Percentiles rank a stretch among this genome's conserved stretches.
Evolutionary conservation across 2,329 filamentous ascomycete species (phyloP).

Genomic region (Parastagonospora avenae): DNA sequence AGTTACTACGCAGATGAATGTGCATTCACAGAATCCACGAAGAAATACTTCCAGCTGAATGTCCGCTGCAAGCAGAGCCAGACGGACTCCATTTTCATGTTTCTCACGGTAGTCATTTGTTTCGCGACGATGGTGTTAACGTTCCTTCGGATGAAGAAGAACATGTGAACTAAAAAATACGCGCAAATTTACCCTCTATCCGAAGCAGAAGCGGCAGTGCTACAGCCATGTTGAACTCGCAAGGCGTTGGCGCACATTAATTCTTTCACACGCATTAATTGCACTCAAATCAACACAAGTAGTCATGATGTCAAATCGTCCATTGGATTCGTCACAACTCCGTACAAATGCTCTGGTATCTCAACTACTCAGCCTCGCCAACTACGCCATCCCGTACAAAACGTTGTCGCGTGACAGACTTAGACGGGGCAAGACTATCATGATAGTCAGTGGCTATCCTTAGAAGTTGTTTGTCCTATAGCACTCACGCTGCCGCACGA

Average conservation of each 20-base stretch:
- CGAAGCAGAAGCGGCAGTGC: neutral
- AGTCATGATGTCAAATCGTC: neutral
- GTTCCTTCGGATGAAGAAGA: conserved; percentile 5
- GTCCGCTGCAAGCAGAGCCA: conserved; percentile 14
- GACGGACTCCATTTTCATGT: conserved; percentile 27
- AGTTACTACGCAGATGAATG: neutral
- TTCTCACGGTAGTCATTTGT: conserved; percentile 13
- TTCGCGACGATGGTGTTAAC: conserved; percentile 6
- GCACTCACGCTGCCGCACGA: conserved; percentile 46
- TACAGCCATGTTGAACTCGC: too few species aligned
- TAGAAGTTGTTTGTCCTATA: neutral
- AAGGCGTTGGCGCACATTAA: neutral
- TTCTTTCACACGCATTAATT: too few species aligned
- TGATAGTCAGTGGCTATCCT: neutral
- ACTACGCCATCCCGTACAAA: conserved; percentile 3
- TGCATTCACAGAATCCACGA: neutral
- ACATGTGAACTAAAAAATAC: neutral
- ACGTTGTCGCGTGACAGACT: neutral
- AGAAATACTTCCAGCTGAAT: conserved; percentile 6
- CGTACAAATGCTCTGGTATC: neutral
- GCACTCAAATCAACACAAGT: neutral
- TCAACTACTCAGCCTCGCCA: neutral
- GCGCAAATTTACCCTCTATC: neutral
- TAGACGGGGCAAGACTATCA: conserved; percentile 33
- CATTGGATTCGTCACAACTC: neutral